These are phyloP conservation scores for Emergomyces pasteurianus DNA, from an alignment of 2,329 filamentous ascomycete genomes.

Conservation along the genomic window DNA sequence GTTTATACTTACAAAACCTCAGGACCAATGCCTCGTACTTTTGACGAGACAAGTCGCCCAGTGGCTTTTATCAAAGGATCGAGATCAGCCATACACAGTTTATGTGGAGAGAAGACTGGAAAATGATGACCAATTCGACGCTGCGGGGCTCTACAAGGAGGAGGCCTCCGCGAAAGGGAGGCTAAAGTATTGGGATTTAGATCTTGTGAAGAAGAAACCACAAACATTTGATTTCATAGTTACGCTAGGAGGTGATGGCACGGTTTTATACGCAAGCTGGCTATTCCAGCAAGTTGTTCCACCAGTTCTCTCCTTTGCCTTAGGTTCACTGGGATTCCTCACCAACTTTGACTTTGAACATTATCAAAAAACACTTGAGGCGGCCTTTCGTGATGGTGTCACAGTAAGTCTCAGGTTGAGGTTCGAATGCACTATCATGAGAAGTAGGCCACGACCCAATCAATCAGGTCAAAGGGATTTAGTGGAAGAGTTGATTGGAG, in stretches of 20 bases:
- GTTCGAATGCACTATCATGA: slow-evolving; percentile 91
- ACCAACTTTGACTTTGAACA: slow-evolving; percentile 90
- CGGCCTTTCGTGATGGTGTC: slow-evolving; percentile 69
- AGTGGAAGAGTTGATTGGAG: slow-evolving; percentile 80
- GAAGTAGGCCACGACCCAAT: slow-evolving; percentile 34
- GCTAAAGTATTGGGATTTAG: slow-evolving; percentile 71
- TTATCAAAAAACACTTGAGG: slow-evolving; percentile 55
- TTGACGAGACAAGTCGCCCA: slow-evolving; percentile 64
- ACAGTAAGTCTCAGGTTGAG: slow-evolving; percentile 77
- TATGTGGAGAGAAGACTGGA: slow-evolving; percentile 68
- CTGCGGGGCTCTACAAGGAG: slow-evolving; percentile 53
- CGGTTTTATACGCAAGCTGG: slow-evolving; percentile 91
- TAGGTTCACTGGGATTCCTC: slow-evolving; percentile 86
- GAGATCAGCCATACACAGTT: slow-evolving; percentile 59
- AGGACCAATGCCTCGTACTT: slow-evolving; percentile 66
- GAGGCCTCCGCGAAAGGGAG: slow-evolving; percentile 44
- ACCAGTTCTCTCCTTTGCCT: slow-evolving; percentile 78
- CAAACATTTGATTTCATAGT: slow-evolving; percentile 91
- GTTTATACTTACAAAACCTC: slow-evolving; percentile 84
- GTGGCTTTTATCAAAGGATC: slow-evolving; percentile 67
- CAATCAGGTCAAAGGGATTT: slow-evolving; percentile 48
- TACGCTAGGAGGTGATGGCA: slow-evolving; percentile 89
- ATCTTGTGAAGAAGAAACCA: slow-evolving; percentile 63
- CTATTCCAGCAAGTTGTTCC: slow-evolving; percentile 92
- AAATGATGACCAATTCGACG: slow-evolving; percentile 61